Conservation (phyloP, 179 eudicot genomes). For the Gypsophila paniculata region DNA sequence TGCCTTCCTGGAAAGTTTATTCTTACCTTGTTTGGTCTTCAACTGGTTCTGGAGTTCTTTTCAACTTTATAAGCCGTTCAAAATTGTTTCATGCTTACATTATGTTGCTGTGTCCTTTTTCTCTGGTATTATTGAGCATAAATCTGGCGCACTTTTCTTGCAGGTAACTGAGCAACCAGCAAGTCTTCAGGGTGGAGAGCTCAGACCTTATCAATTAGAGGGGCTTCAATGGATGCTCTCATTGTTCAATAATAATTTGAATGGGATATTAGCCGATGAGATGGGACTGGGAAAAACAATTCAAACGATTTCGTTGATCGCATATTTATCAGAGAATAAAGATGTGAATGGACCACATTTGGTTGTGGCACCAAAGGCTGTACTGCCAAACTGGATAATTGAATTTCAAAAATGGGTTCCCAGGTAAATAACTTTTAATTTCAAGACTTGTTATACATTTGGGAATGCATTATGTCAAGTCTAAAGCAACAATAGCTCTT, state of each 20-base stretch:
- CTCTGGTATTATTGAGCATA: neutral
- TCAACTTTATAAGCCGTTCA: neutral
- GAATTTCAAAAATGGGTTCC: slow-evolving; percentile 95
- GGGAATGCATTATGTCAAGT: neutral
- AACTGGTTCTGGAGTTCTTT: neutral
- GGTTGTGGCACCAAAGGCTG: slow-evolving; percentile 99
- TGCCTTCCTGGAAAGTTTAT: neutral
- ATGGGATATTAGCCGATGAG: slow-evolving; percentile 98
- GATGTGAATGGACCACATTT: slow-evolving; percentile 92
- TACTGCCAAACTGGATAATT: slow-evolving; percentile 85
- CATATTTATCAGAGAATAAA: slow-evolving; percentile 86
- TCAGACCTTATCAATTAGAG: slow-evolving; percentile 89
- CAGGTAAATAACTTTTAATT: slow-evolving; percentile 38
- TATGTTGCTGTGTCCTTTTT: slow-evolving; percentile 10
- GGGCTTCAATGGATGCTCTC: slow-evolving; percentile 99
- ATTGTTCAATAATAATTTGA: slow-evolving; percentile 86
- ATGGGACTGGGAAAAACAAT: slow-evolving; percentile 99
- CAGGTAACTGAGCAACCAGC: slow-evolving; percentile 98
- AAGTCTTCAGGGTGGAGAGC: slow-evolving; percentile 98
- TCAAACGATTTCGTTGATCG: slow-evolving; percentile 86
- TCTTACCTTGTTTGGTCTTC: neutral
- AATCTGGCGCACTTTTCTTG: slow-evolving; percentile 18
- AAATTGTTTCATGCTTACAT: neutral
- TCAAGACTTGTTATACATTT: neutral
- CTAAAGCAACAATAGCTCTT: neutral